phyloP scores from a whole-genome alignment of 768 basidiomycete genomes.

The Tubosaeta brunneosetosa region DNA sequence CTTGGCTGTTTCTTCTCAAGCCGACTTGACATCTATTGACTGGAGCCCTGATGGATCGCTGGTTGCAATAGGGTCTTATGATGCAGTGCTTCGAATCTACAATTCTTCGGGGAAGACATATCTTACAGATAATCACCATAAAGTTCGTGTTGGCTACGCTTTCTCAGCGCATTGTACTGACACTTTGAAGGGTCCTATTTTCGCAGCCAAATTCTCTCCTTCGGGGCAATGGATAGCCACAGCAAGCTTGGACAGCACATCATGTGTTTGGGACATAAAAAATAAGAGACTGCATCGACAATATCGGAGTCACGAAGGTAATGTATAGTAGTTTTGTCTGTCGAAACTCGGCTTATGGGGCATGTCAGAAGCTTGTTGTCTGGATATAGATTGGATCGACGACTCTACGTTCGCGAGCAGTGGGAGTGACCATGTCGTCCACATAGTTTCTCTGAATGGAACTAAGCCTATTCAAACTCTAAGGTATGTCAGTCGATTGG shows the following conservation, averaged over 20 bases:
- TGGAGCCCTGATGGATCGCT: constrained; percentile 74
- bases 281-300: constrained; percentile 58
- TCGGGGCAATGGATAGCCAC: constrained; percentile 69
- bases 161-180: constrained; percentile 13
- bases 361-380: constrained; percentile 56
- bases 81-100: constrained; percentile 65
- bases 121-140: constrained; percentile 58
- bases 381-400: constrained; percentile 78
- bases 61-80: constrained; percentile 75
- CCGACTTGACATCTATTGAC: constrained; percentile 70
- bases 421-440: constrained; percentile 63
- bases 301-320: constrained; percentile 64
- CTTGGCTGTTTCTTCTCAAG: constrained; percentile 42
- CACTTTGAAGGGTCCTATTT: constrained; percentile 65
- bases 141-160: constrained; percentile 38
- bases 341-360: constrained; percentile 5
- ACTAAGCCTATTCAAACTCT: constrained; percentile 56
- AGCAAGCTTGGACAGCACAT: constrained; percentile 72
- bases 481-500: constrained; percentile 39
- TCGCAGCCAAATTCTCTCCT: constrained; percentile 71
- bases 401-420: constrained; percentile 68
- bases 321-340: constrained; percentile 5
- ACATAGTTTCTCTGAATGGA: constrained; percentile 54
- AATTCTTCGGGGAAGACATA: constrained; percentile 58
- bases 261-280: constrained; percentile 74